Evolutionary conservation across 1,284 basidiomycete genomes (phyloP), one percentile per base, ranked within the genome.

Genomic region (Mrakiaceae sp.): DNA sequence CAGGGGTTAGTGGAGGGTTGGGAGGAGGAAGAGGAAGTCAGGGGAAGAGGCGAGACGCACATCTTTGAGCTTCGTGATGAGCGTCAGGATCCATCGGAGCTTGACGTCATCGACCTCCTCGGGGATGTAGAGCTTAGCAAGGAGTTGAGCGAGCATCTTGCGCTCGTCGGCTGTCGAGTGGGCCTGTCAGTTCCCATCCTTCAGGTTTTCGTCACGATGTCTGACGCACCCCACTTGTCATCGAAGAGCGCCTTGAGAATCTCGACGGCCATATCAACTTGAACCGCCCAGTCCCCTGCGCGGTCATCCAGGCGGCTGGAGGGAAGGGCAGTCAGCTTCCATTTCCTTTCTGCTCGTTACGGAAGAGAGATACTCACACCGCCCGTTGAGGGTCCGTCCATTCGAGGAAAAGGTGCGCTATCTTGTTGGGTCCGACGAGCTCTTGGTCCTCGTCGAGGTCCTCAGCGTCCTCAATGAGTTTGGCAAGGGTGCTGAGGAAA

Each of bases 301-400:
- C 72, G 69, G 1, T 73, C 72, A 9, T 77, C 75, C 48, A 70
- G 68, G n/a, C 77, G 74, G 2, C 78, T 77, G 60, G 10, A 62
- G 62, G 58, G 66, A 67, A 46, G 8, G 14, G 11, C 10, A 12
- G 42, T 52, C 16, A n/a, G 52, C 43, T 27, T 6, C 16, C n/a
- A 7, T 40, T 42, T 42, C 10, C 12, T 16, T 42, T 12, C 7
- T n/a, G 47, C 12, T 11, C 47, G 12, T 7, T 46, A 40, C 4
- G 12, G 46, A 3, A 11, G 3, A n/a, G 9, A 44, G 68, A 58
- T 64, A 81, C 84, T 72, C 71, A 90, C 80, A 86, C 81, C 44
- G 83, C 83, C 72, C 91, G 94, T 70, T 83, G 80, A 0, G 94
- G 90, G 74, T 97, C 88, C 2, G 88, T 90, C 95, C 95, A 98